A percentile compares a stretch with the other conserved stretches of the same genome.
phyloP scores from a whole-genome alignment of 352 stramenopile species.

The Globisporangium solare region DNA sequence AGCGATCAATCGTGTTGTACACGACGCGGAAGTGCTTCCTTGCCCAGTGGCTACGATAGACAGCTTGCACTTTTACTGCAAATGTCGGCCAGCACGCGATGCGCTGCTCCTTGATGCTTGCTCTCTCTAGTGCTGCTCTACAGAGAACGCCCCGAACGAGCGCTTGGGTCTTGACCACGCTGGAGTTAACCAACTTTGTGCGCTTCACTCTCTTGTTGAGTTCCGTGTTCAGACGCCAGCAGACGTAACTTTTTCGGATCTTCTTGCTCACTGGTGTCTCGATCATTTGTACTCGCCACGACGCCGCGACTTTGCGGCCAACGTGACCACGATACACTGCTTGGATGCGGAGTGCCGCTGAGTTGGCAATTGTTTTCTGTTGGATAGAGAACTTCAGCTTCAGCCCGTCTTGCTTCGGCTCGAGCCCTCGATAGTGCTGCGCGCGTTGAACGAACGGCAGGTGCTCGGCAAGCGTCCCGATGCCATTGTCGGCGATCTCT shows the following conservation, averaged over 20 bases:
- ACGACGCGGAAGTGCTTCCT: conserved; percentile 43
- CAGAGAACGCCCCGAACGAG: conserved; percentile 45
- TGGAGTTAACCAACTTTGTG: conserved; percentile 27
- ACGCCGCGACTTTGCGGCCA: conserved; percentile 38
- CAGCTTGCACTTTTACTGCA: conserved; percentile 50
- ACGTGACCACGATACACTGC: conserved; percentile 56
- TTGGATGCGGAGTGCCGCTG: conserved; percentile 65
- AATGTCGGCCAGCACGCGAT: conserved; percentile 31
- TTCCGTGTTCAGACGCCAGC: conserved; percentile 38
- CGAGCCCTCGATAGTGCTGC: conserved; percentile 49
- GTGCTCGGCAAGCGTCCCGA: conserved; percentile 60
- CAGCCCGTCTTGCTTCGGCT: conserved; percentile 42
- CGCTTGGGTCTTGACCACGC: conserved; percentile 53
- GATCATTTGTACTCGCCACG: conserved; percentile 53
- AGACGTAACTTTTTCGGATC: conserved; percentile 49
- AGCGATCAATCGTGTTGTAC: conserved; percentile 59
- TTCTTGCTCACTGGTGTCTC: conserved; percentile 38
- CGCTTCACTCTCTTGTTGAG: conserved; percentile 28
- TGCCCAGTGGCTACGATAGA: conserved; percentile 59
- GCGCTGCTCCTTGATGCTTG: conserved; percentile 27
- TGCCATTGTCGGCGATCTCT: conserved; percentile 70
- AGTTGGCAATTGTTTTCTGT: conserved; percentile 68
- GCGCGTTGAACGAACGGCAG: conserved; percentile 64
- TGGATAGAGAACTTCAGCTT: conserved; percentile 70
- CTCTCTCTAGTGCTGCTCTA: conserved; percentile 25